Base-by-base conservation (phyloP, 768 basidiomycete species). In the Kwoniella heveanensis region DNA sequence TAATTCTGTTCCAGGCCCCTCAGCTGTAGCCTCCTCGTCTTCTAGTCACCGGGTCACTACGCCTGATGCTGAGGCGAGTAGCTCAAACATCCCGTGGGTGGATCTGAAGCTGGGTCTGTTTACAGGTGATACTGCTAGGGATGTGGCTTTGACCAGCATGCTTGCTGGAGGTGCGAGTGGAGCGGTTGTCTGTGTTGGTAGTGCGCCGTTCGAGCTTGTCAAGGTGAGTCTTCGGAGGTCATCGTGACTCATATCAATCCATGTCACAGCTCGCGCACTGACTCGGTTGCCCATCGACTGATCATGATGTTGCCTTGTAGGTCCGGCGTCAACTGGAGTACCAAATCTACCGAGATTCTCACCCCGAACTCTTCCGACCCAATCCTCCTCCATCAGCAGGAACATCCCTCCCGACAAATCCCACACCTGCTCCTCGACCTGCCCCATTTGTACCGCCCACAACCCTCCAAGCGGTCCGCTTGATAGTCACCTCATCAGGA, bases 151-250 rank as follows among this genome's bases (percentile, higher is more conserved):
- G 19, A 86, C 88, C 32, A 92, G 92, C 47, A 88, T 90, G 54
- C 83, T 92, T 26, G 88, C 90, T 60, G 94, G 94, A 55, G 90
- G 90, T 8, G 85, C 91, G 79, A 90, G 91, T 15, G 94, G 94
- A 10, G 88, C 91, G 8, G 81, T 94, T 51, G 94, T 96, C 59
- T 92, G 90, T 22, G 87, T 92, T 72, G 88, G 88, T 58, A 92
- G 90, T 83, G 88, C 90, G 67, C 94, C 93, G 51, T 97, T 97
- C 74, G 93, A 97, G 80, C 88, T 97, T 39, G 91, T 97, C 76
- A 97, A 97, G 85, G 92, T 92, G 63, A 64, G 80, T 62, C 50
- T 64, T 19, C 13, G 46, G n/a, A n/a, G n/a, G n/a, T n/a, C n/a
- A n/a, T n/a, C n/a, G n/a, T n/a, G n/a, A n/a, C n/a, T n/a, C n/a